Conservation (phyloP, 1,284 basidiomycete genomes). For the Paramarasmius palmivorus region DNA sequence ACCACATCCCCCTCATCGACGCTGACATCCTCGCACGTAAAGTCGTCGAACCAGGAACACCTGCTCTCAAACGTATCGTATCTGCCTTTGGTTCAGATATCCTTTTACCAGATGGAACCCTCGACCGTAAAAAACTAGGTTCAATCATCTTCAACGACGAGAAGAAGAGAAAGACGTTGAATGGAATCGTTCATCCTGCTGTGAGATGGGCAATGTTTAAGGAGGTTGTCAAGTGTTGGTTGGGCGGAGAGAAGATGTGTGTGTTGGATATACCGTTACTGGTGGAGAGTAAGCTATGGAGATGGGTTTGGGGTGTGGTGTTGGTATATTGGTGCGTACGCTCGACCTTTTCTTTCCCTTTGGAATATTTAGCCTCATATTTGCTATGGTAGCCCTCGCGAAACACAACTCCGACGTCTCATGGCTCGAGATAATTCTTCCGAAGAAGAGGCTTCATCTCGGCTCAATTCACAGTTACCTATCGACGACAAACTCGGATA, state of each 20-base stretch:
- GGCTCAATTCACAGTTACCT: constrained; percentile 82
- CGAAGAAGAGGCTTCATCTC: constrained; percentile 63
- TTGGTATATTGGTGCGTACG: constrained; percentile 84
- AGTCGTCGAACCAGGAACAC: constrained; percentile 86
- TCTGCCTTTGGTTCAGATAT: constrained; percentile 72
- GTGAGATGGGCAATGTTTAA: constrained; percentile 78
- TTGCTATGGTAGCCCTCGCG: constrained; percentile 55
- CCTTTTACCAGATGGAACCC: constrained; percentile 66
- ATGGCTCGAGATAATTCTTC: constrained; percentile 67
- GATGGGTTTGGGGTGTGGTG: constrained; percentile 81
- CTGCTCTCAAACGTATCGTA: constrained; percentile 70
- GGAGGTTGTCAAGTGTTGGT: constrained; percentile 73
- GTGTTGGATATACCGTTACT: constrained; percentile 93
- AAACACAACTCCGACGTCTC: constrained; percentile 80
- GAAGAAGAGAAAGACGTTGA: constrained; percentile 71
- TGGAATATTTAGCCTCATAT: background rate
- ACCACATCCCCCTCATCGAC: constrained; percentile 82
- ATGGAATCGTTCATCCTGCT: constrained; percentile 88
- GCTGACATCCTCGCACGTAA: constrained; percentile 89
- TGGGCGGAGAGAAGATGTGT: constrained; percentile 76
- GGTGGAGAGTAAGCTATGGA: constrained; percentile 89
- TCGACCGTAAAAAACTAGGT: constrained; percentile 87
- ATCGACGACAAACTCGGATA: constrained; percentile 80
- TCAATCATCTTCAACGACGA: constrained; percentile 84
- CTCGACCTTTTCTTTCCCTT: background rate